Evolutionary conservation across 2,329 filamentous ascomycete species (phyloP).

Genomic region (Colletotrichum sp.): DNA sequence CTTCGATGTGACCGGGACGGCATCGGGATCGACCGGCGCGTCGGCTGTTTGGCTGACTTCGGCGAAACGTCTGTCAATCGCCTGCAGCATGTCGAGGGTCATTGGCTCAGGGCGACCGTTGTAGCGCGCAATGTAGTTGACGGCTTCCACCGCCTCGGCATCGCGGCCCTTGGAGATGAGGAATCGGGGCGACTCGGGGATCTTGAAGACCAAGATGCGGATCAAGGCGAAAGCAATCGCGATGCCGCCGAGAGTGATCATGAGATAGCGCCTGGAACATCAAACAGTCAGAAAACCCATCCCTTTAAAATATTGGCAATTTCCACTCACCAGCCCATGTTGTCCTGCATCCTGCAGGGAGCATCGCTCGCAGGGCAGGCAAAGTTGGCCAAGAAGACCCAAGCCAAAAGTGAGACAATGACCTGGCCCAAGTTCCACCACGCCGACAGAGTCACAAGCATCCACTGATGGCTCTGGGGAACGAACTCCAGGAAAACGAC

Average conservation of each 20-base stretch:
- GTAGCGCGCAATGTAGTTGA: conserved; percentile 49
- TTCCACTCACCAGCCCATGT: conserved; percentile 50
- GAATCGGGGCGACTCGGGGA: conserved; percentile 53
- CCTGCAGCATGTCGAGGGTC: conserved; percentile 41
- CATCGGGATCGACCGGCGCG: neutral
- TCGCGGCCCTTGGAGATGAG: conserved; percentile 49
- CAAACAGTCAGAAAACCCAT: accelerated
- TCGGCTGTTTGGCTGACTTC: neutral
- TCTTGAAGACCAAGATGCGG: conserved; percentile 51
- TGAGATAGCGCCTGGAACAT: conserved; percentile 41
- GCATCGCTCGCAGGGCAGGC: conserved; percentile 39
- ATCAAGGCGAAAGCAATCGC: conserved; percentile 48
- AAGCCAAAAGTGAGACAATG: conserved; percentile 48
- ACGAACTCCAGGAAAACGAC: conserved; percentile 59
- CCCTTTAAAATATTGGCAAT: neutral
- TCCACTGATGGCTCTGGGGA: conserved; percentile 51
- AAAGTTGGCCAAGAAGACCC: conserved; percentile 46
- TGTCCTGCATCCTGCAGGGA: conserved; percentile 41
- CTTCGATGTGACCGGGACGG: conserved; percentile 3
- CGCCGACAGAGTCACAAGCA: conserved; percentile 48
- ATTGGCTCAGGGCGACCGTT: conserved; percentile 40
- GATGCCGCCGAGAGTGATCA: conserved; percentile 48
- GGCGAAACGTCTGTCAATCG: neutral
- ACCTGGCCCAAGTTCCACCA: conserved; percentile 61
- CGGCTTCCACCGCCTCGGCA: conserved; percentile 49